Evolutionary conservation across 2,329 filamentous ascomycete species (phyloP).

Genomic region (Fusarium tjaetaba): DNA sequence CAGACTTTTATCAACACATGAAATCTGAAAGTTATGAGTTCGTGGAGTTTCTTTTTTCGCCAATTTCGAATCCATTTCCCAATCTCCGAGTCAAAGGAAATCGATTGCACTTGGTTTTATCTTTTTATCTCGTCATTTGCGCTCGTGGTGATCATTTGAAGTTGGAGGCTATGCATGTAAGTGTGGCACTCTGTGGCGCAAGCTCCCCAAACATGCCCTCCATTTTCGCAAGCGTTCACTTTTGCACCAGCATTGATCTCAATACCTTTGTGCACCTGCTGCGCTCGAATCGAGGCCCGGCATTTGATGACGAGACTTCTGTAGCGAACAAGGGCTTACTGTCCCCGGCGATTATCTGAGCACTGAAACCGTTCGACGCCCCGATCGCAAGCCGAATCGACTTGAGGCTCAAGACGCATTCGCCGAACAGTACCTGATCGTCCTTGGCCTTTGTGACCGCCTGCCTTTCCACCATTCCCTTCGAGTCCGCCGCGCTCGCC

Average conservation of each 20-base stretch:
- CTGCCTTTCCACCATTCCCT: neutral
- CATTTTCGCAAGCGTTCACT: too few species aligned
- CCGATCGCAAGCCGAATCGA: neutral
- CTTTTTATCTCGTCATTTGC: neutral
- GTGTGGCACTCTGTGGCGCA: neutral
- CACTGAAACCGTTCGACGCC: neutral
- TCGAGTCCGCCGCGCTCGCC: neutral
- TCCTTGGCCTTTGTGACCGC: too few species aligned
- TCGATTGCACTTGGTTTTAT: neutral
- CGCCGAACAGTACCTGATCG: neutral
- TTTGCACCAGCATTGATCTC: too few species aligned
- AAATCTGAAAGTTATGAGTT: conserved; percentile 21
- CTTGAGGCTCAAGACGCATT: neutral
- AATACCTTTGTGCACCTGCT: too few species aligned
- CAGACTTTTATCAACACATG: conserved; percentile 19
- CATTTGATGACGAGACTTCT: too few species aligned
- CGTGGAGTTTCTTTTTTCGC: neutral
- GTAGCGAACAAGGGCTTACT: too few species aligned
- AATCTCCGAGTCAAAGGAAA: accelerated
- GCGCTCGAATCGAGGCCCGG: too few species aligned
- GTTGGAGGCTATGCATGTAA: neutral
- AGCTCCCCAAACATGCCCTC: neutral
- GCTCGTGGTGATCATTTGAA: neutral
- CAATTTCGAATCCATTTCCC: accelerated
- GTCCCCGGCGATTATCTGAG: too few species aligned